Conservation (phyloP, 208 protist genomes). For the Kentomonas sorsogonicus region DNA sequence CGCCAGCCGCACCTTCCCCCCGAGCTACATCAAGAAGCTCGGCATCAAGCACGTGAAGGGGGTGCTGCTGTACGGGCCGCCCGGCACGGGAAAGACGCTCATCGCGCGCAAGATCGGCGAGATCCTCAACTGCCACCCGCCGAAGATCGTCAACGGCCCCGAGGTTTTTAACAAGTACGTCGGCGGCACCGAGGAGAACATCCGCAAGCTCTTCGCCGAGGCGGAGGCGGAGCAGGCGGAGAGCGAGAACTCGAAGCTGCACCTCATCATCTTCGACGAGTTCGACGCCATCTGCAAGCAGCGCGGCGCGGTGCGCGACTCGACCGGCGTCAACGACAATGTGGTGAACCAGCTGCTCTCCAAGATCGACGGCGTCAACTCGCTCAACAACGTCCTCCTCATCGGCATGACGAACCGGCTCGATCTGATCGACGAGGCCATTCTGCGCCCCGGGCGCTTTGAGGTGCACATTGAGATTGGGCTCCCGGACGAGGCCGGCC, state of each 20-base stretch:
- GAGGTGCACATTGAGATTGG: slow-evolving; percentile 98
- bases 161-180: slow-evolving; percentile 99
- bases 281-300: slow-evolving; percentile 99
- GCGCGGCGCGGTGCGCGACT: slow-evolving; percentile 87
- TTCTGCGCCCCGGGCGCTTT: slow-evolving; percentile 98
- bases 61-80: slow-evolving; percentile 98
- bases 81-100: slow-evolving; percentile 99
- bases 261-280: slow-evolving; percentile 99
- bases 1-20: slow-evolving; percentile 95
- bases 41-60: slow-evolving; percentile 98
- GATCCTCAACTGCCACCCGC: slow-evolving; percentile 96
- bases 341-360: slow-evolving; percentile 99
- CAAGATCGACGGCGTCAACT: slow-evolving; percentile 99
- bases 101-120: slow-evolving; percentile 99
- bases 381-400: slow-evolving; percentile 99
- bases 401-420: slow-evolving; percentile 99
- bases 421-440: slow-evolving; percentile 99
- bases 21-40: slow-evolving; percentile 93
- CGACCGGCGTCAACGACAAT: slow-evolving; percentile 96
- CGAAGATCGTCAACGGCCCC: slow-evolving; percentile 98
- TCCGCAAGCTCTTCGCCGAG: slow-evolving; percentile 98
- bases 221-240: slow-evolving; percentile 93
- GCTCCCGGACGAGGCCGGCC: slow-evolving; percentile 96
- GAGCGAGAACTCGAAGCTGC: slow-evolving; percentile 94
- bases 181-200: slow-evolving; percentile 98